Evolutionary conservation across 2,329 filamentous ascomycete genomes (phyloP).

Genomic region (Onygenales sp.): DNA sequence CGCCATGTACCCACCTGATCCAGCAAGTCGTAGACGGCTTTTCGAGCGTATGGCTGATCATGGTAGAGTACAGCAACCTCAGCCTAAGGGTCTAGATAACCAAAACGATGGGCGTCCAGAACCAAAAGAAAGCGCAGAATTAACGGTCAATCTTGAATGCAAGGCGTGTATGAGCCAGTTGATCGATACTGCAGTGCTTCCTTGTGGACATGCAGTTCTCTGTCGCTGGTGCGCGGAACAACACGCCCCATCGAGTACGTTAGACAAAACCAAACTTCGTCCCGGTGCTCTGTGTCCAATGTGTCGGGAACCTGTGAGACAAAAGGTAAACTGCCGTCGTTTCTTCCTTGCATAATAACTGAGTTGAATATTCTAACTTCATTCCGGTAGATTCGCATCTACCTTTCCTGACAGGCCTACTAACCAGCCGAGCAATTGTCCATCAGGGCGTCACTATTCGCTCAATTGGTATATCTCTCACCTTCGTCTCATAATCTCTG

Average conservation of each 20-base stretch:
- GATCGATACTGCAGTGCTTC: conserved; percentile 42
- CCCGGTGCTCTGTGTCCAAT: conserved; percentile 18
- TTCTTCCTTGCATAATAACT: neutral
- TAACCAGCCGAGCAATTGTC: too few relatives aligned
- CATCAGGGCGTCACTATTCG: too few relatives aligned
- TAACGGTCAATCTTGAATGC: conserved; percentile 43
- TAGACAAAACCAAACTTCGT: conserved; percentile 20
- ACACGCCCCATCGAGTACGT: conserved; percentile 35
- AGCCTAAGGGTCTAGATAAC: conserved; percentile 33
- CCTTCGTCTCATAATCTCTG: too few relatives aligned
- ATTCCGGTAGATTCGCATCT: conserved; percentile 4
- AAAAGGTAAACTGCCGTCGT: conserved; percentile 15
- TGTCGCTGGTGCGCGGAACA: conserved; percentile 47
- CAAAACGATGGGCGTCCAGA: conserved; percentile 37
- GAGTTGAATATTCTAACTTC: conserved; percentile 1
- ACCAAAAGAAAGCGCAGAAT: conserved; percentile 38
- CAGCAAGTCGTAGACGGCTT: neutral
- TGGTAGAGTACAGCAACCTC: neutral
- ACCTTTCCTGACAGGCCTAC: neutral
- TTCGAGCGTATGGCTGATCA: neutral
- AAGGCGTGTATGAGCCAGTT: conserved; percentile 45
- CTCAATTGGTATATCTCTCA: too few relatives aligned
- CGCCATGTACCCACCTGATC: neutral
- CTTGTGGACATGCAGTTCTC: conserved; percentile 47
- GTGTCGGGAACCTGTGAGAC: conserved; percentile 19